These are phyloP conservation scores for Entomortierella parvispora DNA, from an alignment of 192 early-diverging fungal species.

Conservation along the genomic window DNA sequence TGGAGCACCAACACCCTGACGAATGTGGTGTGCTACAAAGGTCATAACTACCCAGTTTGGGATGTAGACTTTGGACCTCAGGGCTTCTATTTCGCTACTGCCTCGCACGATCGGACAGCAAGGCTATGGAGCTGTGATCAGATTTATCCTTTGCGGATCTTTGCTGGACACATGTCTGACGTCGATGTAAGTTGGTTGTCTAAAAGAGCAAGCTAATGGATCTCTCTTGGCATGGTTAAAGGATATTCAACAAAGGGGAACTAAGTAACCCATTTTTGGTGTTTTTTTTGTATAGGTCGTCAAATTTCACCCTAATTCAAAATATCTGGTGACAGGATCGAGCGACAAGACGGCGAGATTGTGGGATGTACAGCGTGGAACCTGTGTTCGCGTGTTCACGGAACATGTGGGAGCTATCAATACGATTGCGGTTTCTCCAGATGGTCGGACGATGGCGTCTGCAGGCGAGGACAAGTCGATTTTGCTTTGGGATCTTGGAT, in stretches of 20 bases:
- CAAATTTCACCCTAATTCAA: slow-evolving; percentile 96
- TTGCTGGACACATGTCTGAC: slow-evolving; percentile 97
- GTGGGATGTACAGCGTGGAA: slow-evolving; percentile 94
- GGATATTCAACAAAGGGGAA: neutral
- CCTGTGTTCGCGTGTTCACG: slow-evolving; percentile 89
- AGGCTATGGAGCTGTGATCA: slow-evolving; percentile 97
- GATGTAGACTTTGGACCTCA: slow-evolving; percentile 92
- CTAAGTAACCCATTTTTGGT: slow-evolving; percentile 2
- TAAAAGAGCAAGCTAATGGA: neutral
- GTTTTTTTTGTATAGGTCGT: slow-evolving; percentile 67
- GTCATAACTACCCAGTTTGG: slow-evolving; percentile 98
- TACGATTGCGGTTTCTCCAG: slow-evolving; percentile 89
- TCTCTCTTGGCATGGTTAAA: too few relatives aligned
- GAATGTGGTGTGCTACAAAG: slow-evolving; percentile 95
- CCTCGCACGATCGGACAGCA: slow-evolving; percentile 94
- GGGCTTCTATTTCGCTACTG: slow-evolving; percentile 97
- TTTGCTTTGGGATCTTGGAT: slow-evolving; percentile 92
- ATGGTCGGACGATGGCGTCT: slow-evolving; percentile 91
- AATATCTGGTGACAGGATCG: slow-evolving; percentile 93
- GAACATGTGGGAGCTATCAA: slow-evolving; percentile 87
- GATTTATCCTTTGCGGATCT: slow-evolving; percentile 94
- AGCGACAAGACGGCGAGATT: slow-evolving; percentile 88
- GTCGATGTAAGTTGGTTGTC: slow-evolving; percentile 80
- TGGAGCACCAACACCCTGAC: slow-evolving; percentile 94
- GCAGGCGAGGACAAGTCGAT: slow-evolving; percentile 87